These are phyloP conservation scores for Elsinoe fawcettii DNA, from an alignment of 2,329 filamentous ascomycete genomes.

Conservation along the genomic window DNA sequence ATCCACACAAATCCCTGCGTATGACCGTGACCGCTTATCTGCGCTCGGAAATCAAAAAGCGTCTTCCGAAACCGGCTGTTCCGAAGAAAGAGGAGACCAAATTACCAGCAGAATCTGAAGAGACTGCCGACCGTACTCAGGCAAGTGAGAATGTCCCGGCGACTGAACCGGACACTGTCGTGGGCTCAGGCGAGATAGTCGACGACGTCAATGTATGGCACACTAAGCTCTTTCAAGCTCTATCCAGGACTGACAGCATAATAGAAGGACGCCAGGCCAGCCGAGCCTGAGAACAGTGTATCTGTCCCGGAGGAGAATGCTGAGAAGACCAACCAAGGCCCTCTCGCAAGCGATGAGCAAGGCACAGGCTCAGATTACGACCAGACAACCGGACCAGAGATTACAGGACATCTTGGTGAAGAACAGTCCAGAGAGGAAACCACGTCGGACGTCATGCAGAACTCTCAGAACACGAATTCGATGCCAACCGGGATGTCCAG, in stretches of 20 bases:
- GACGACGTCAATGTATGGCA: not conserved
- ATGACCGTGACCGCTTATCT: slow-evolving; percentile 89
- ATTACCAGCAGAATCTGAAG: not conserved
- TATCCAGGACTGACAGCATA: no score
- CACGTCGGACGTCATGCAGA: not conserved
- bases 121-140: not conserved
- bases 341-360: slow-evolving; percentile 6
- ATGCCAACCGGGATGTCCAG: slow-evolving; percentile 55
- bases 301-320: not conserved
- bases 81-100: not conserved
- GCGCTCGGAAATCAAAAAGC: slow-evolving; percentile 82
- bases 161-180: no score
- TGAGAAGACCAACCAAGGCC: not conserved
- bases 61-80: not conserved
- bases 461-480: slow-evolving; percentile 57
- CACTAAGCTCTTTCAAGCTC: no score
- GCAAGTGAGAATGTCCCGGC: not conserved
- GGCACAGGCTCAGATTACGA: not conserved
- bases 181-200: not conserved
- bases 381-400: not conserved
- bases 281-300: no score
- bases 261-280: no score
- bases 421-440: slow-evolving; percentile 6
- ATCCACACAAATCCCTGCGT: slow-evolving; percentile 80
- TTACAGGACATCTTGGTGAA: not conserved